phyloP scores from a whole-genome alignment of 352 stramenopile species.

The Globisporangium ultimum region DNA sequence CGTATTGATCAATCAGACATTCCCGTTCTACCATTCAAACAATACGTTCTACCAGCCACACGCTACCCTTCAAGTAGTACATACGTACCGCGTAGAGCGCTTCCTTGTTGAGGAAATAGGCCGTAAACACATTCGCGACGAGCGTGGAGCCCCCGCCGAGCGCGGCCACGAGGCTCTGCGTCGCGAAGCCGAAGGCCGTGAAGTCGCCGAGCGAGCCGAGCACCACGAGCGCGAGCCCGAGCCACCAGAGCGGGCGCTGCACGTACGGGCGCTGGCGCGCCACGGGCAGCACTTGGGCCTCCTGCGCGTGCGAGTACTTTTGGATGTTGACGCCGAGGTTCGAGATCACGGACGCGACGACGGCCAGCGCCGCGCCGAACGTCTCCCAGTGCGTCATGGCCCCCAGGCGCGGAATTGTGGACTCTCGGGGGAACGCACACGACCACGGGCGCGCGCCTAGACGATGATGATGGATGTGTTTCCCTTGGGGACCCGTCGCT shows the following conservation, averaged over 20 bases:
- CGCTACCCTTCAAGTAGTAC: not conserved
- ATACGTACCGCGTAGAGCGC: slow-evolving; percentile 50
- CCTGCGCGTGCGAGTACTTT: slow-evolving; percentile 81
- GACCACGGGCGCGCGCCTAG: too few species aligned
- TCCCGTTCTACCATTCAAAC: not conserved
- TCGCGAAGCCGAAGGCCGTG: slow-evolving; percentile 86
- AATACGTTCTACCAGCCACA: not conserved
- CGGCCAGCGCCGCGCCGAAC: slow-evolving; percentile 76
- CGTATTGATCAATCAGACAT: slow-evolving; percentile 1
- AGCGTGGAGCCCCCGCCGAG: slow-evolving; percentile 84
- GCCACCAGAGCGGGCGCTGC: slow-evolving; percentile 84
- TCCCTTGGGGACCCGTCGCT: too few species aligned
- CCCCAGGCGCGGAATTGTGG: not conserved
- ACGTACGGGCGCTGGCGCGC: slow-evolving; percentile 72
- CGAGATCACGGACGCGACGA: slow-evolving; percentile 78
- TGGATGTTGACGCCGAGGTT: slow-evolving; percentile 91
- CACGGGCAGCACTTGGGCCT: slow-evolving; percentile 36
- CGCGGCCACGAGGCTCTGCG: slow-evolving; percentile 86
- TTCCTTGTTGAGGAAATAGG: slow-evolving; percentile 83
- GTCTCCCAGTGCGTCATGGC: slow-evolving; percentile 68
- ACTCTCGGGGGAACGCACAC: not conserved
- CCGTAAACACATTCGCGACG: slow-evolving; percentile 86
- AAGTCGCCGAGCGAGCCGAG: slow-evolving; percentile 87
- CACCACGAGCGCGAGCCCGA: slow-evolving; percentile 75
- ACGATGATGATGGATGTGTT: too few species aligned